Conservation (phyloP, 2,329 filamentous ascomycete genomes). For the Allantophomopsis cytisporea region DNA sequence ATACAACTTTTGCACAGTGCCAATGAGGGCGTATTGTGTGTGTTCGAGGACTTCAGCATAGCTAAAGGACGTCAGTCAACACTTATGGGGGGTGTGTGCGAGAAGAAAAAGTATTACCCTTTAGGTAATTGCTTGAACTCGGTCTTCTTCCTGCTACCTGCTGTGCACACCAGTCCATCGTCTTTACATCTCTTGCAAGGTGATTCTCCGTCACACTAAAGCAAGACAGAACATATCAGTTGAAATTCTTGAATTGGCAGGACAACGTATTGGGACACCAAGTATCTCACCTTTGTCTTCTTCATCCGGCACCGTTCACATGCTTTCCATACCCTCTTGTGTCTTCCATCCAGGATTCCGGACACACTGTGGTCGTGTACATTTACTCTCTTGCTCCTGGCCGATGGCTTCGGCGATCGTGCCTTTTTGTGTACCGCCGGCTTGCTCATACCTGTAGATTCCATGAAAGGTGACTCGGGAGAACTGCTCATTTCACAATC, state of each 20-base stretch:
- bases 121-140: conserved; percentile 52
- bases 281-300: conserved; percentile 45
- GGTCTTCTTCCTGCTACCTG: conserved; percentile 51
- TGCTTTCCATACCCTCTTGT: conserved; percentile 54
- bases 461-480: too few relatives aligned
- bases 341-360: conserved; percentile 35
- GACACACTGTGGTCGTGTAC: conserved; percentile 24
- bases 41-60: conserved; percentile 54
- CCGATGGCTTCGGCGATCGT: background rate
- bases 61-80: conserved; percentile 17
- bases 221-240: conserved; percentile 2
- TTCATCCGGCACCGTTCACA: conserved; percentile 56
- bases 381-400: conserved; percentile 6
- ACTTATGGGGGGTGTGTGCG: too few relatives aligned
- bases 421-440: too few relatives aligned
- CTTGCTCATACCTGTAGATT: too few relatives aligned
- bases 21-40: conserved; percentile 49
- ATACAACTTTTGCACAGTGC: conserved; percentile 52
- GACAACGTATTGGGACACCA: background rate
- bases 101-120: conserved; percentile 30
- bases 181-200: conserved; percentile 55
- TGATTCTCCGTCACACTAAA: conserved; percentile 51
- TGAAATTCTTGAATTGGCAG: background rate
- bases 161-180: conserved; percentile 49
- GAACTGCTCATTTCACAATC: too few relatives aligned